A percentile compares a stretch with the other conserved stretches of the same genome.
Evolutionary conservation across 306 rosid genomes (phyloP).

Genomic region (Trifolium dubium): DNA sequence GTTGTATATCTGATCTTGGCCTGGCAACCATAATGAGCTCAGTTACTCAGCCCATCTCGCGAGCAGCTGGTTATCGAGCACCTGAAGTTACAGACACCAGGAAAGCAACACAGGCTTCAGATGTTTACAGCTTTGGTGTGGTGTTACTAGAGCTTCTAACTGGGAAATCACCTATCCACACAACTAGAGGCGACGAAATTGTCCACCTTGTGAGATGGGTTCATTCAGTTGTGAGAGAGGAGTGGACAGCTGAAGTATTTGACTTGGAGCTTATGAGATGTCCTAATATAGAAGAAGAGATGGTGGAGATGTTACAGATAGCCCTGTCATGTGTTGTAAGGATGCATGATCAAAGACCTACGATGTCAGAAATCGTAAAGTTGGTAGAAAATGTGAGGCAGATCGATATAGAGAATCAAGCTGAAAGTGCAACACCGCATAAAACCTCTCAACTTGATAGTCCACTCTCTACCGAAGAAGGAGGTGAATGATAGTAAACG

Average conservation of each 20-base stretch:
- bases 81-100: slow-evolving; percentile 91
- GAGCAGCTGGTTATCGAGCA: slow-evolving; percentile 91
- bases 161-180: slow-evolving; percentile 84
- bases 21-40: slow-evolving; percentile 79
- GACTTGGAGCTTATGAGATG: slow-evolving; percentile 83
- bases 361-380: slow-evolving; percentile 64
- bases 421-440: slow-evolving; percentile 51
- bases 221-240: slow-evolving; percentile 94
- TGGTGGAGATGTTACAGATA: slow-evolving; percentile 93
- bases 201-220: slow-evolving; percentile 96
- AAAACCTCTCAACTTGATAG: slow-evolving; percentile 11
- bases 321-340: slow-evolving; percentile 85
- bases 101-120: slow-evolving; percentile 78
- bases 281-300: slow-evolving; percentile 93
- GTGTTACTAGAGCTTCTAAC: slow-evolving; percentile 88
- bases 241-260: slow-evolving; percentile 97
- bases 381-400: slow-evolving; percentile 76
- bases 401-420: slow-evolving; percentile 56
- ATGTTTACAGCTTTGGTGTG: slow-evolving; percentile 88
- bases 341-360: slow-evolving; percentile 87
- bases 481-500: slow-evolving; percentile 10
- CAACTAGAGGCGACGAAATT: slow-evolving; percentile 85
- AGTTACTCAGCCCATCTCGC: slow-evolving; percentile 68
- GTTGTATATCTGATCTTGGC: slow-evolving; percentile 87
- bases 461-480: slow-evolving; percentile 16